phyloP scores from a whole-genome alignment of 108 stramenopile species.

The Fragilariopsis cylindrus region DNA sequence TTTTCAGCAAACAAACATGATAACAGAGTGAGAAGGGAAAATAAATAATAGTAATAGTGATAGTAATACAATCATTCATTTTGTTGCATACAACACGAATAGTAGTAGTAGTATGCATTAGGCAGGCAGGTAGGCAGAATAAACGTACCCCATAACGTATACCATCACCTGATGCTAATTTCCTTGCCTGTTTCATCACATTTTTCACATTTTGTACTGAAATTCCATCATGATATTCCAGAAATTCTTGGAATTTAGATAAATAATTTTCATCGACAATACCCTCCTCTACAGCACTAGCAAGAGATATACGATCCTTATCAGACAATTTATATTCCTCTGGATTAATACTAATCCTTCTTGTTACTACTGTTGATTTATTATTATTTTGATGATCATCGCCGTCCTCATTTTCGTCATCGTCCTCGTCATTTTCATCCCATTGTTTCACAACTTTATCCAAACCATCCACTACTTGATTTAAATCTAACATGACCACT shows the following conservation, averaged over 20 bases:
- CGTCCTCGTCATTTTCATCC: no score
- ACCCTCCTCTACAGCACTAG: background rate
- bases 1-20: background rate
- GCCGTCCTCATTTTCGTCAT: no score
- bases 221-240: constrained; percentile 34
- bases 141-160: constrained; percentile 51
- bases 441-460: no score
- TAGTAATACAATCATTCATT: no score
- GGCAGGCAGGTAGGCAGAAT: background rate
- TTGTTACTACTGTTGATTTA: no score
- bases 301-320: background rate
- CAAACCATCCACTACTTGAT: no score
- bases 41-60: background rate
- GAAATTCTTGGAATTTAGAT: constrained; percentile 28
- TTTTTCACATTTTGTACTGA: constrained; percentile 48
- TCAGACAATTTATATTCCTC: background rate
- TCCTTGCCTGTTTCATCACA: constrained; percentile 61
- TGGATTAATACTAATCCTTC: background rate
- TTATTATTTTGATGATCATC: no score
- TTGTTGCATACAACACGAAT: no score
- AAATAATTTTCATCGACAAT: constrained; percentile 13
- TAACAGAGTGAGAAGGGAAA: background rate
- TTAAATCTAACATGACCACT: no score
- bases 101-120: no score
- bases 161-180: constrained; percentile 59